Evolutionary conservation across 2,329 filamentous ascomycete species (phyloP), one percentile per base, ranked within the genome.

Genomic region (Akanthomyces dipterigenus): DNA sequence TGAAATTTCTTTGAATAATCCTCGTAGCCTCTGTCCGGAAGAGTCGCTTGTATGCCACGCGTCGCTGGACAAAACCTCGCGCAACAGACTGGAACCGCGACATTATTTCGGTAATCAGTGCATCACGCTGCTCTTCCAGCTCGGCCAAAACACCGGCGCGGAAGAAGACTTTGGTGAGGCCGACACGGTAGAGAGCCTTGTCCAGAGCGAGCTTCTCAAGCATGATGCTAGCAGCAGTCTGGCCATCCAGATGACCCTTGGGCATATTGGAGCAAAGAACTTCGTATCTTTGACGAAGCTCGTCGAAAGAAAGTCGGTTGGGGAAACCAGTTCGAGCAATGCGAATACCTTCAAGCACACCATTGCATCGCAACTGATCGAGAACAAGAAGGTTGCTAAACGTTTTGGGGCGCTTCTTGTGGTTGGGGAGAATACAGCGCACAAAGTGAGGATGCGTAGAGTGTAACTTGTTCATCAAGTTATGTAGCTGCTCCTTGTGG

Each of bases 371-470:
- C n/a, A 99, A 79, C 73, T 99, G 96, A 70, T 99, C 95, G 6
- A 99, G 82, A 1, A 99, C 96, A n/a, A 99, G 84, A 2, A 92
- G 85, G 3, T 90, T 91, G 70, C 89, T 90, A 74, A 98, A 91
- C 71, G 93, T 89, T 75, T 99, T 99, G 0, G 95, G 91, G 26
- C 88, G 85, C 76, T 99, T 99, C 76, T 96, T 97, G 79, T 99
- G 95, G 71, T 99, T 99, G 3, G 95, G 96, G 63, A 99, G 82
- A 64, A 99, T 99, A 72, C 95, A 99, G 51, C 95, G 90, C 34
- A 99, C 95, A 72, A 99, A 99, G 74, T 99, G 95, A 62, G 96
- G 96, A 72, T 99, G 95, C 0, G 95, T 99, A 0, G 90, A 96
- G 73, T 99, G 90, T 18, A 99, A 83, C 70, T 98, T 92, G 16